Conservation (phyloP, 2,329 filamentous ascomycete species). For the Aureobasidium zeae region DNA sequence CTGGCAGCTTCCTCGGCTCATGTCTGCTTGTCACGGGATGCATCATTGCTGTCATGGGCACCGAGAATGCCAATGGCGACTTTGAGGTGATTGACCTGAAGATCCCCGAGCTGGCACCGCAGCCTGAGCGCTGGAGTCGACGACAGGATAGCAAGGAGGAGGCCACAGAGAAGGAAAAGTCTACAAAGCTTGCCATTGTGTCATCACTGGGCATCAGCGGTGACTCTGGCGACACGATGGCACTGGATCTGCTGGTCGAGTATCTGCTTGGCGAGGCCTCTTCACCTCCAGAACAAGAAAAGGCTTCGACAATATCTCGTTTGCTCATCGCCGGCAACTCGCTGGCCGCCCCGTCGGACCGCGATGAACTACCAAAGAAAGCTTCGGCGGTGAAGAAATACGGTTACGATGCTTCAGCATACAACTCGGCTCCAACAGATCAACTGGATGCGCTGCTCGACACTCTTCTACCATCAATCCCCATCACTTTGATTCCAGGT, state of each 20-base stretch:
- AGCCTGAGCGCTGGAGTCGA: conserved; percentile 70
- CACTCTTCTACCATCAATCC: conserved; percentile 72
- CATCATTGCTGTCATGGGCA: conserved; percentile 88
- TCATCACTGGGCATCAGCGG: conserved; percentile 81
- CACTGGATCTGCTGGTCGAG: conserved; percentile 70
- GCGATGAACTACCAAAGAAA: conserved; percentile 39
- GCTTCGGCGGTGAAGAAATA: conserved; percentile 63
- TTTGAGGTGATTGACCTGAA: conserved; percentile 88
- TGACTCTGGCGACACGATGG: conserved; percentile 61
- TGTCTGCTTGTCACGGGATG: conserved; percentile 81
- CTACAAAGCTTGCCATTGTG: conserved; percentile 73
- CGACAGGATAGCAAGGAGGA: conserved; percentile 40
- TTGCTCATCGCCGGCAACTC: conserved; percentile 91
- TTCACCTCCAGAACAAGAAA: conserved; percentile 49
- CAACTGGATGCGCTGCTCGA: conserved; percentile 77
- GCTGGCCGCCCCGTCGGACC: conserved; percentile 44
- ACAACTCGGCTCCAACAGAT: conserved; percentile 77
- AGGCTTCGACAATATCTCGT: conserved; percentile 62
- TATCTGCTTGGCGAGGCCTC: conserved; percentile 78
- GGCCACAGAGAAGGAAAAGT: conserved; percentile 33
- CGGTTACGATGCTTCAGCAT: conserved; percentile 81
- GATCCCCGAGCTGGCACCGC: conserved; percentile 74
- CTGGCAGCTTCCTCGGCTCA: conserved; percentile 58
- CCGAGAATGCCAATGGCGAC: conserved; percentile 83
- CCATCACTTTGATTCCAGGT: conserved; percentile 81